phyloP scores from a whole-genome alignment of 345 rosid genomes.

The Noccaea bulbosa region DNA sequence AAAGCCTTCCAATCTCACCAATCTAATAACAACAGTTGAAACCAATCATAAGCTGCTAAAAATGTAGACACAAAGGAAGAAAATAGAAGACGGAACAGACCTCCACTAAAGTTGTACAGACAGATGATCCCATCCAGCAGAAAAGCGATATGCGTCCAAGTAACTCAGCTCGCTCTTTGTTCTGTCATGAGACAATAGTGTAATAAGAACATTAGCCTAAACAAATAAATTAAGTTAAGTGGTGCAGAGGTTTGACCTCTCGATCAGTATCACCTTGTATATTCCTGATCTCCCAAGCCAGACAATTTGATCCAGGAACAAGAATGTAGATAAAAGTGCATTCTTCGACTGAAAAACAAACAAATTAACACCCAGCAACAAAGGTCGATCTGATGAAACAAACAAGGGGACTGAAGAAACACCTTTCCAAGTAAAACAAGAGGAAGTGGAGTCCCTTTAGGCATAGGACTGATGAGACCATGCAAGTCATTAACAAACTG shows the following conservation, averaged over 20 bases:
- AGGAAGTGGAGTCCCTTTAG: slow-evolving; percentile 94
- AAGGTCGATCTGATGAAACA: slow-evolving; percentile 14
- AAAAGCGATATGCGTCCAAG: slow-evolving; percentile 92
- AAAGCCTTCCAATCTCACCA: slow-evolving; percentile 93
- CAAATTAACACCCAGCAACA: slow-evolving; percentile 15
- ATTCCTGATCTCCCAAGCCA: slow-evolving; percentile 97
- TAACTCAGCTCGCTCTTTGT: slow-evolving; percentile 85
- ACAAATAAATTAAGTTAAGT: neutral
- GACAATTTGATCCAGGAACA: slow-evolving; percentile 95
- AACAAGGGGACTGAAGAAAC: slow-evolving; percentile 2
- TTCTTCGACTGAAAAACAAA: slow-evolving; percentile 76
- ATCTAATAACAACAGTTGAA: slow-evolving; percentile 50
- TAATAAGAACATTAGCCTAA: slow-evolving; percentile 7
- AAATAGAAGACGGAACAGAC: slow-evolving; percentile 57
- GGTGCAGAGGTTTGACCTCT: neutral
- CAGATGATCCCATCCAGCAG: slow-evolving; percentile 97
- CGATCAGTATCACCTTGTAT: slow-evolving; percentile 64
- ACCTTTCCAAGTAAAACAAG: slow-evolving; percentile 93
- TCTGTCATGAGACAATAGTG: slow-evolving; percentile 46
- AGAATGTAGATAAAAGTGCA: slow-evolving; percentile 87
- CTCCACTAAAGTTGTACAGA: slow-evolving; percentile 88
- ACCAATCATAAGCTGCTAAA: neutral
- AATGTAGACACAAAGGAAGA: neutral
- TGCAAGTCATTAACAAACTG: slow-evolving; percentile 97
- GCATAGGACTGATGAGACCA: slow-evolving; percentile 84